These are phyloP conservation scores for Lindgomyces ingoldianus DNA, from an alignment of 495 filamentous ascomycete genomes.

Conservation along the genomic window DNA sequence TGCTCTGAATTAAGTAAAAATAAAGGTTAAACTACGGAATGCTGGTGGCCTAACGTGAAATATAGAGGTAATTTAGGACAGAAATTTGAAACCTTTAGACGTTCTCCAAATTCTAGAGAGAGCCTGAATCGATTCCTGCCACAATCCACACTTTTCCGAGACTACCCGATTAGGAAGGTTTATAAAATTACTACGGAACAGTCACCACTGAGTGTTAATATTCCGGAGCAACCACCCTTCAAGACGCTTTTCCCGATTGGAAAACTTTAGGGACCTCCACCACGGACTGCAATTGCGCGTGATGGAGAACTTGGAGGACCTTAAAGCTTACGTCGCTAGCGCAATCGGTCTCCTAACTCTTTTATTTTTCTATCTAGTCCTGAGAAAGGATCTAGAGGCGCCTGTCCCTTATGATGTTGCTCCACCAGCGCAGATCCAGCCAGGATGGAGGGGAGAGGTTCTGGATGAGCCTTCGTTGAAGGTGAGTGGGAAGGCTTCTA, in stretches of 20 bases:
- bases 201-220: too few relatives aligned
- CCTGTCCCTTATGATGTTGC: conserved; percentile 61
- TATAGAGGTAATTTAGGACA: too few relatives aligned
- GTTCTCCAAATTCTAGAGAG: too few relatives aligned
- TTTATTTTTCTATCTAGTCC: conserved; percentile 11
- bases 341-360: conserved; percentile 12
- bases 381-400: conserved; percentile 45
- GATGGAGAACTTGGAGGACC: conserved; percentile 25
- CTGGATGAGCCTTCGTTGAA: conserved; percentile 60
- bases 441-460: conserved; percentile 58
- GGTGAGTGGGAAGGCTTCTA: conserved; percentile 35
- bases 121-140: too few relatives aligned
- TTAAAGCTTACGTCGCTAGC: conserved; percentile 1
- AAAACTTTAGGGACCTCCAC: neutral
- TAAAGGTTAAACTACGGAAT: too few relatives aligned
- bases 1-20: too few relatives aligned
- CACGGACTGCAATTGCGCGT: conserved; percentile 1
- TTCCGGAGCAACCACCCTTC: too few relatives aligned
- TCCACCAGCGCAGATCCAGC: conserved; percentile 57
- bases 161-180: too few relatives aligned
- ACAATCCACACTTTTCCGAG: too few relatives aligned
- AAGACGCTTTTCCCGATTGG: neutral
- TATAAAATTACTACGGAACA: too few relatives aligned
- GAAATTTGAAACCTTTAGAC: too few relatives aligned
- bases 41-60: too few relatives aligned